Evolutionary conservation across 768 basidiomycete genomes (phyloP).

Genomic region (Kondoa malvinella): DNA sequence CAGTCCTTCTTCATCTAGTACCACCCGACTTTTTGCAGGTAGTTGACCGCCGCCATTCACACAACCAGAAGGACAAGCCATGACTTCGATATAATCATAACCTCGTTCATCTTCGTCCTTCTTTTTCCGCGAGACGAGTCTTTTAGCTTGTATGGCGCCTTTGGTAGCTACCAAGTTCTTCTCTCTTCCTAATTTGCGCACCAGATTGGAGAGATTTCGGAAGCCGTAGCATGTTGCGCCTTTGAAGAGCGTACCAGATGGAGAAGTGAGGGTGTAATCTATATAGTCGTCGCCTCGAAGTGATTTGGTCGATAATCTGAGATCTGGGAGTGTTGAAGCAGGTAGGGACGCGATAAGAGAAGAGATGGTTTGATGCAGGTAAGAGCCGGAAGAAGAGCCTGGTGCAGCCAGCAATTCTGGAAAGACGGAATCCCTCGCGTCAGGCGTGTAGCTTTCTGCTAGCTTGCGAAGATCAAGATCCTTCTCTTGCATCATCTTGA

Average conservation of each 20-base stretch:
- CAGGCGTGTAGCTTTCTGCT: neutral
- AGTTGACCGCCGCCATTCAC: conserved; percentile 93
- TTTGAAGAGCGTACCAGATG: conserved; percentile 44
- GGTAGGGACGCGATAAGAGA: conserved; percentile 35
- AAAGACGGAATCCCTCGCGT: conserved; percentile 5
- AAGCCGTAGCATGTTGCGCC: conserved; percentile 96
- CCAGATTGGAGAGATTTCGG: conserved; percentile 89
- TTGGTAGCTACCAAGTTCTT: conserved; percentile 53
- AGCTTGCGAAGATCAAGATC: conserved; percentile 47
- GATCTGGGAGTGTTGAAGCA: conserved; percentile 18
- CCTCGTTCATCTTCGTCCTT: conserved; percentile 21
- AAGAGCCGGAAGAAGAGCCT: conserved; percentile 83
- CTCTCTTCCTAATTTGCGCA: conserved; percentile 77
- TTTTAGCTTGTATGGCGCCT: conserved; percentile 36
- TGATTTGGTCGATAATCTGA: conserved; percentile 25
- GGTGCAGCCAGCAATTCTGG: conserved; percentile 39
- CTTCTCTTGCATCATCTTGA: conserved; percentile 63
- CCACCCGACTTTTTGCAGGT: conserved; percentile 24
- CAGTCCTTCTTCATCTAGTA: conserved; percentile 25
- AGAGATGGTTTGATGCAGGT: conserved; percentile 60
- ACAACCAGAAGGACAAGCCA: conserved; percentile 97
- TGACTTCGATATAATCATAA: conserved; percentile 90
- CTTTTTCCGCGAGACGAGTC: neutral
- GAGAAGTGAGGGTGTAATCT: conserved; percentile 31
- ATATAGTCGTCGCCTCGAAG: conserved; percentile 32